A percentile compares a stretch with the other conserved stretches of the same genome.
phyloP scores from a whole-genome alignment of 148 eudicot genomes.

The Rhododendron griersonianum region DNA sequence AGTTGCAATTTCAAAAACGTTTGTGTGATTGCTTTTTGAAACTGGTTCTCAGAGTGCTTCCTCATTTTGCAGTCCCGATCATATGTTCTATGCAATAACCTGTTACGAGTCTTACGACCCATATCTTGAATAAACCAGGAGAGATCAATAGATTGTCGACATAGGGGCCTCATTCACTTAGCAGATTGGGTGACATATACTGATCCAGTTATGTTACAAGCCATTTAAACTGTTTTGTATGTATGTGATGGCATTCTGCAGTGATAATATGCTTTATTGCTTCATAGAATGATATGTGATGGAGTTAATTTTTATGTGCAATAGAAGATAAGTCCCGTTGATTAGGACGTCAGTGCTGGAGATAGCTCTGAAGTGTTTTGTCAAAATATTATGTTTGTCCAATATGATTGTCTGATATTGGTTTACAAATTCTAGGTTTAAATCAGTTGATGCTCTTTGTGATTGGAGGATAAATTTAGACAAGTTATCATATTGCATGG shows the following conservation, averaged over 20 bases:
- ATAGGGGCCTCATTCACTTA: neutral
- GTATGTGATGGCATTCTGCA: neutral
- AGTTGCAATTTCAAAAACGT: neutral
- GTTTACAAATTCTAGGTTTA: neutral
- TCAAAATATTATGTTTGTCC: neutral
- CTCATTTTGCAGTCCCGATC: neutral
- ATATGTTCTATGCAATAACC: neutral
- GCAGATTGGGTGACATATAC: neutral
- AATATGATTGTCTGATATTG: neutral
- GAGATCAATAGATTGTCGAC: neutral
- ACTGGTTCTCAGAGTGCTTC: neutral
- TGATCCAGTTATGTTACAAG: neutral
- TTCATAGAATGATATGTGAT: neutral
- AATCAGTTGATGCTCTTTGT: neutral
- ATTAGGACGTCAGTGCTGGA: neutral
- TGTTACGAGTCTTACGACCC: neutral
- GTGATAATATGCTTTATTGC: neutral
- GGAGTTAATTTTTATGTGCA: neutral
- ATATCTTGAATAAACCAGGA: neutral
- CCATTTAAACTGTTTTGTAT: neutral
- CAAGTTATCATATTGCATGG: slow-evolving; percentile 27
- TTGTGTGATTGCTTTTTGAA: neutral
- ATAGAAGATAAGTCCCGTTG: neutral
- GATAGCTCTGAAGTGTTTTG: neutral
- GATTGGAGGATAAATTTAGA: slow-evolving; percentile 6